Evolutionary conservation across 768 basidiomycete species (phyloP).

Genomic region (Mycena olivaceomarginata): DNA sequence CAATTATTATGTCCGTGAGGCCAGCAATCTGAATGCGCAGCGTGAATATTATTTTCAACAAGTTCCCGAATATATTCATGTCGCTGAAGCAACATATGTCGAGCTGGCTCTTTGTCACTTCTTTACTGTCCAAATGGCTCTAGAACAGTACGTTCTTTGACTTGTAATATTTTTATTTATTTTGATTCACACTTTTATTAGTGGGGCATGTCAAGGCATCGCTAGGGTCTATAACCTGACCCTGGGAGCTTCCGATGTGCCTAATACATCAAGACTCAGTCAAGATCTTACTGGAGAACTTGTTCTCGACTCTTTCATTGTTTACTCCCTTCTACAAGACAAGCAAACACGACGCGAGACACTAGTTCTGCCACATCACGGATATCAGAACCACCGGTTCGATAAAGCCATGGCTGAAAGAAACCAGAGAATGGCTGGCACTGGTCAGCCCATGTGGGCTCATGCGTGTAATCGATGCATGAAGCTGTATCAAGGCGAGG

Average conservation of each 20-base stretch:
- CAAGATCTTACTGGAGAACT: too few relatives aligned
- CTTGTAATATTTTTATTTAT: not conserved
- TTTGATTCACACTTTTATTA: not conserved
- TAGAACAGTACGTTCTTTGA: not conserved
- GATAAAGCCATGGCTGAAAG: too few relatives aligned
- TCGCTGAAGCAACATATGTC: not conserved
- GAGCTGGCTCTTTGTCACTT: not conserved
- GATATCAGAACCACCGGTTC: too few relatives aligned
- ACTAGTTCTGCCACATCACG: too few relatives aligned
- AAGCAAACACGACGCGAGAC: too few relatives aligned
- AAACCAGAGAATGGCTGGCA: too few relatives aligned
- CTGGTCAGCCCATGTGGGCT: too few relatives aligned
- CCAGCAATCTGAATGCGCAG: not conserved
- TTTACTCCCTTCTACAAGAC: too few relatives aligned
- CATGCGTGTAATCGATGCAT: too few relatives aligned
- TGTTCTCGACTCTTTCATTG: too few relatives aligned
- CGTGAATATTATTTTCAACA: slow-evolving; percentile 5
- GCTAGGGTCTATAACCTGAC: slow-evolving; percentile 9
- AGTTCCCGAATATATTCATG: not conserved
- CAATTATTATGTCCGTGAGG: slow-evolving; percentile 16
- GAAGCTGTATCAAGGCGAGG: too few relatives aligned
- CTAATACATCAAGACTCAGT: not conserved
- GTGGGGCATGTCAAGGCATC: slow-evolving; percentile 10
- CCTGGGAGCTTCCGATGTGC: not conserved
- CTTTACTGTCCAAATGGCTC: slow-evolving; percentile 11